Evolutionary conservation across 2,329 filamentous ascomycete genomes (phyloP), one percentile per base, ranked within the genome.

Genomic region (Aureobasidium zeae): DNA sequence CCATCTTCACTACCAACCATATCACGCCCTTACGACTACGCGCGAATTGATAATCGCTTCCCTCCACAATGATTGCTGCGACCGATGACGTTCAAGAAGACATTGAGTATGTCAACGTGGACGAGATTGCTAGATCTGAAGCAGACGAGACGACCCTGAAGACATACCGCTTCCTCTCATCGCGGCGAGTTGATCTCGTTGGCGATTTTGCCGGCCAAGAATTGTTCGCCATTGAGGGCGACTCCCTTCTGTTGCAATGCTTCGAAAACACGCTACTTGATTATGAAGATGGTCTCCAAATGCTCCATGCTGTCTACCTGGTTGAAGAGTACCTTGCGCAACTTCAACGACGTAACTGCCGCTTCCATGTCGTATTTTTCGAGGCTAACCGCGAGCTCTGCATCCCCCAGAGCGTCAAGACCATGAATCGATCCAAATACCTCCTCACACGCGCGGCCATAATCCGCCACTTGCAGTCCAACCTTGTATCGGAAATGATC

Each of bases 201-300:
- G 81, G 83, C 29, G 83, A 87, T 56, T 87, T 83, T 60, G 81
- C 80, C 3, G 82, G 83, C 16, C 76, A 76, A 48, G 82, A 86
- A 55, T 68, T 81, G 9, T 87, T 86, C 56, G 65, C 81, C 16
- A 72, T 87, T 21, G 80, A 87, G 50, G 82, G 82, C 21, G 81
- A 88, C 53, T 81, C 81, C 0, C 60, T 87, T n/a, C 64, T 87
- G 9, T 64, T 76, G 5, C 64, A 82, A 46, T 80, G 74, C 53
- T 73, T 86, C 35, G 63, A 66, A n/a, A 70, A 81, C 50, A 64
- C 71, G 9, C 67, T 72, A 16, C 72, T 87, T 29, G 78, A 86
- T 54, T 82, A 83, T 51, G 53, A 71, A 72, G 69, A 67, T 37
- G 82, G 81, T 0, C 80, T 83, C 46, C 82, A 87, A 58, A 58